Conservation (phyloP, 306 rosid species). For the Gynostemma pentaphyllum region DNA sequence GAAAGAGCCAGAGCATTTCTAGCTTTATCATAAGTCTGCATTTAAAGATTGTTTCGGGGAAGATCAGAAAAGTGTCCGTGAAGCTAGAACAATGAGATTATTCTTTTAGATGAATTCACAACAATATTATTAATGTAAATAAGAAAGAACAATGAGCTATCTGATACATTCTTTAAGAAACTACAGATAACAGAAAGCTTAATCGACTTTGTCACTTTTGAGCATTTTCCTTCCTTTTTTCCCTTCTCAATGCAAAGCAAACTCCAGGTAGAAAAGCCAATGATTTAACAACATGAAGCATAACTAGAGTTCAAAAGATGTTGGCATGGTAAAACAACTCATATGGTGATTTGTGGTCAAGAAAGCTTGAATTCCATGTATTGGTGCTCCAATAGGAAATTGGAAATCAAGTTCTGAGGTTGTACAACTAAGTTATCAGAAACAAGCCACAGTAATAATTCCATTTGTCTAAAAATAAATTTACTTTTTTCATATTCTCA, state of each 20-base stretch:
- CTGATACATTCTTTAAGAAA: not conserved
- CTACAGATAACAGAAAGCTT: not conserved
- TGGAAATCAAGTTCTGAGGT: constrained; percentile 90
- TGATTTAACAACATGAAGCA: not conserved
- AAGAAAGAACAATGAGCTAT: too few species aligned
- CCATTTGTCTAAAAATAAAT: not conserved
- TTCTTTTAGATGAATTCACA: too few species aligned
- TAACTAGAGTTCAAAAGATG: not conserved
- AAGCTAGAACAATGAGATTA: constrained; percentile 1
- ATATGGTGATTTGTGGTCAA: constrained; percentile 66
- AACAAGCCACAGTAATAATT: not conserved
- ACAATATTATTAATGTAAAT: too few species aligned
- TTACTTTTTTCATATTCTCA: not conserved
- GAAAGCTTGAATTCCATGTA: constrained; percentile 91
- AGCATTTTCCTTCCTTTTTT: too few species aligned
- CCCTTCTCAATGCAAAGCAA: not conserved
- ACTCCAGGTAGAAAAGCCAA: not conserved
- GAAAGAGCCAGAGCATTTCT: constrained; percentile 97
- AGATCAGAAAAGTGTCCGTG: constrained; percentile 6
- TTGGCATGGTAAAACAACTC: constrained; percentile 8
- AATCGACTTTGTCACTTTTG: not conserved
- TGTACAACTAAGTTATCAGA: not conserved
- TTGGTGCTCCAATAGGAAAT: constrained; percentile 83
- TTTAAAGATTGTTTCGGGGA: constrained; percentile 9
- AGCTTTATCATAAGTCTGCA: constrained; percentile 92